phyloP scores from a whole-genome alignment of 805 yeast species.

The Wickerhamomyces chambardii region DNA sequence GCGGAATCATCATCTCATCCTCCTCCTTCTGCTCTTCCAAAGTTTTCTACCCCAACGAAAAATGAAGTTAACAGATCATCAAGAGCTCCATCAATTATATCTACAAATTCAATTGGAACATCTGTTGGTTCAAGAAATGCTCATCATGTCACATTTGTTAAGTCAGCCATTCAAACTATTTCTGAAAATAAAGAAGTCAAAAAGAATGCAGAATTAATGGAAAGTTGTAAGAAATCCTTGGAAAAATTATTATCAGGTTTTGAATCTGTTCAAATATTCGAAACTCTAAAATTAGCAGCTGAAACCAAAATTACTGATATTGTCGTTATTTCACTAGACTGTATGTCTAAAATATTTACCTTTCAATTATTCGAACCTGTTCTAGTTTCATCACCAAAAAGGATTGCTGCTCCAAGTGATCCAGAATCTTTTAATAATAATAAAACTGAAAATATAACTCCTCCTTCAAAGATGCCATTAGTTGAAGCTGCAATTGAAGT shows the following conservation, averaged over 20 bases:
- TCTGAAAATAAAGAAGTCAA: conserved; percentile 52
- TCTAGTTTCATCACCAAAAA: conserved; percentile 35
- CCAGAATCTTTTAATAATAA: conserved; percentile 14
- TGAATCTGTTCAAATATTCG: conserved; percentile 53
- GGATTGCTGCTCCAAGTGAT: conserved; percentile 16
- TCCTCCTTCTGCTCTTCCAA: conserved; percentile 11
- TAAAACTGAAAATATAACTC: conserved; percentile 34
- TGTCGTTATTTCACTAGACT: conserved; percentile 70
- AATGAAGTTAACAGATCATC: conserved; percentile 8
- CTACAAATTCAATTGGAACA: conserved; percentile 8
- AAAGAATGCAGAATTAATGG: conserved; percentile 28
- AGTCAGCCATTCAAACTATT: conserved; percentile 50
- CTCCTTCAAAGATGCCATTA: conserved; percentile 45
- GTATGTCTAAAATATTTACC: conserved; percentile 83
- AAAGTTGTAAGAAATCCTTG: conserved; percentile 21
- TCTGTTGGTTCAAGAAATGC: conserved; percentile 14
- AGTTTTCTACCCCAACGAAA: conserved; percentile 3
- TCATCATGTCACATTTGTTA: conserved; percentile 32
- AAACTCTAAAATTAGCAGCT: conserved; percentile 69
- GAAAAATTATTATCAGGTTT: conserved; percentile 23
- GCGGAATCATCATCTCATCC: conserved; percentile 5
- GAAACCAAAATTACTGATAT: conserved; percentile 57
- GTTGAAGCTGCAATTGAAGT: conserved; percentile 82
- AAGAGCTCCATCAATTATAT: conserved; percentile 10
- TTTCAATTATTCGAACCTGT: conserved; percentile 66